Base-by-base conservation (phyloP, 805 yeast species). In the Candida stauntonica region DNA sequence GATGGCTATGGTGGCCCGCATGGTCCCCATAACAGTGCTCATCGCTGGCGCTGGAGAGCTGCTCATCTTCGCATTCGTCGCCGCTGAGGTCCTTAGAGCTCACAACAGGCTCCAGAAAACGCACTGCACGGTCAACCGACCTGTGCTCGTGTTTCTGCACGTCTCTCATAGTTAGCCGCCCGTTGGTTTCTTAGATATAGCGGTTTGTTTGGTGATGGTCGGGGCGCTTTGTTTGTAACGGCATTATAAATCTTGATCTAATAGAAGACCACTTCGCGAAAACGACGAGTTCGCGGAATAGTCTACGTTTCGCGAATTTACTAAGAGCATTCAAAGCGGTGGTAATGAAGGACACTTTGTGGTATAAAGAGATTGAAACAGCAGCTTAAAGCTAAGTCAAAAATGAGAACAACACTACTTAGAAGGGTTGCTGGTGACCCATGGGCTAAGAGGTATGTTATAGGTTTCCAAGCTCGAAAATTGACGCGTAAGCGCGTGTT, bases 401-500 rank as follows among this genome's bases (percentile, higher is more conserved):
- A 17, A 14, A 51, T 50, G 57, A 53, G 54, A 51, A 30, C 17
- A 3, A 33, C 50, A 16, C 28, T 46, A 3, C 17, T 50, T 7
- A 40, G 44, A 39, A 47, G 42, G 36, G 39, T 50, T 33, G 48
- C 57, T n/a, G 35, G 38, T 7, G 76, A 71, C 50, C 76, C 75
- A 14, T 72, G 77, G 76, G 75, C 75, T 33, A 60, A 64, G 55
- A 60, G 69, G 73, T 68, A 54, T 51, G 36, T 31, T 5, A 9
- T 9, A 12, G 16, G n/a, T 5, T 31, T 17, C 21, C 12, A 4
- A 7, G 15, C 15, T 26, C 9, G 24, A 8, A 11, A 21, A 21
- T n/a, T n/a, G n/a, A n/a, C n/a, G n/a, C n/a, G n/a, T n/a, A n/a
- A n/a, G n/a, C n/a, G n/a, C n/a, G n/a, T n/a, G n/a, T n/a, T n/a